Evolutionary conservation across 164 flowering plant species (phyloP), one percentile per base, ranked within the genome.

Genomic region (Stephania japonica): DNA sequence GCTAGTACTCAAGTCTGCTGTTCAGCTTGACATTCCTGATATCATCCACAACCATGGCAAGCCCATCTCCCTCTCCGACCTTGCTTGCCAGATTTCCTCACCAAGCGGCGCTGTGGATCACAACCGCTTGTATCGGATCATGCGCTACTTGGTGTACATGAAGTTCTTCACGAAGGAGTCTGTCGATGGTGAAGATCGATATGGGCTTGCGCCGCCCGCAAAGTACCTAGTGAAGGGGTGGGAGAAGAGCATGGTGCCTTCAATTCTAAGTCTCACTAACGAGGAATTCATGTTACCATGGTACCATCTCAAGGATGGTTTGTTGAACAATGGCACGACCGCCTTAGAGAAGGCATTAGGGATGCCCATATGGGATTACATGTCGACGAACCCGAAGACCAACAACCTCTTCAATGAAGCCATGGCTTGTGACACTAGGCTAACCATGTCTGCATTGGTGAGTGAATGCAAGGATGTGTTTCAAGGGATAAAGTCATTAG

Each of bases 11-110:
- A 78, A 77, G 65, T 81, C 80, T 43, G 84, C 84, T 11, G 62
- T 84, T 16, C 71, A 84, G 24, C 76, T 82, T 10, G 83, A 82
- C 38, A 81, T 84, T 1, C 84, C 87, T 10, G 86, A 87, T 59
- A 78, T 79, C 65, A 82, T 87, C 70, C 84, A 82, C 70, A 71
- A 69, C 47, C 83, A 81, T 69, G 87, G 83, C 42, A 42, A 67
- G 25, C 83, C 85, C 64, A 83, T 83, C 50, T 70, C 80, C 1
- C 80, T 83, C 16, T 41, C 80, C 13, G 76, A 82, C 23, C 53
- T 87, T 4, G 75, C 75, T 18, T 12, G 76, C 2, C 38, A 68
- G 2, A 76, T 84, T 12, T 72, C 77, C 1, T 19, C 53, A 14
- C 13, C 62, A 1, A 12, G 43, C 3, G 73, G 24, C 11, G 70